Conservation (phyloP, 768 basidiomycete genomes). For the Rhodosporidiobolus odoratus region DNA sequence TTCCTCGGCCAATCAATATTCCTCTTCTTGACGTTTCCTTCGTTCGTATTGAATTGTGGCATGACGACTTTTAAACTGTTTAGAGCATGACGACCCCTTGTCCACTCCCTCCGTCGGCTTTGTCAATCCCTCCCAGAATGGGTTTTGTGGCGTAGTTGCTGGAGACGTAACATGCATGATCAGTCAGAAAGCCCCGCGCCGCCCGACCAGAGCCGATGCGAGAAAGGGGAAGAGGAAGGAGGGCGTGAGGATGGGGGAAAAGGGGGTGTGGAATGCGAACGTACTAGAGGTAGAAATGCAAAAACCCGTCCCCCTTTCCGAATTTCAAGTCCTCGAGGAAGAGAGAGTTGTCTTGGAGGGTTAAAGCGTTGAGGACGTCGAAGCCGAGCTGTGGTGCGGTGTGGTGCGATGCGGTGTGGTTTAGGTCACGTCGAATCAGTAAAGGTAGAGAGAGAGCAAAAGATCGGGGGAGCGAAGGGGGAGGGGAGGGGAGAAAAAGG, state of each 20-base stretch:
- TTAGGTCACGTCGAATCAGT: background rate
- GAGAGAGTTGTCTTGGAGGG: slow-evolving; percentile 83
- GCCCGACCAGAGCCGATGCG: background rate
- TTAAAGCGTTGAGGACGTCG: slow-evolving; percentile 93
- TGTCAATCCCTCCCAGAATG: slow-evolving; percentile 59
- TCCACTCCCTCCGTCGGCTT: slow-evolving; percentile 50
- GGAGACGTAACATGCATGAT: too few relatives aligned
- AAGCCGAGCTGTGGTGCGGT: slow-evolving; percentile 59
- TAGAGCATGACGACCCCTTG: slow-evolving; percentile 81
- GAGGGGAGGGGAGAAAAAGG: background rate
- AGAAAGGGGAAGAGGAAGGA: too few relatives aligned
- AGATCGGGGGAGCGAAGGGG: background rate
- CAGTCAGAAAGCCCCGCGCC: too few relatives aligned
- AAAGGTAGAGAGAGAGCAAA: background rate
- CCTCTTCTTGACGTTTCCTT: too few relatives aligned
- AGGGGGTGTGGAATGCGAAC: too few relatives aligned
- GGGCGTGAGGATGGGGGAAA: background rate
- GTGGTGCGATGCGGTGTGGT: too few relatives aligned
- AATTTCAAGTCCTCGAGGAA: slow-evolving; percentile 66
- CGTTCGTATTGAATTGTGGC: too few relatives aligned
- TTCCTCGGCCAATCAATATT: too few relatives aligned
- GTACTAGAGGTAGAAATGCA: slow-evolving; percentile 56
- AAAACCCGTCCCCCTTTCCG: slow-evolving; percentile 57
- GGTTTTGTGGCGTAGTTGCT: slow-evolving; percentile 90
- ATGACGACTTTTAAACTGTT: too few relatives aligned